Evolutionary conservation across 805 yeast genomes (phyloP).

Genomic region (Suhomyces kilbournensis): DNA sequence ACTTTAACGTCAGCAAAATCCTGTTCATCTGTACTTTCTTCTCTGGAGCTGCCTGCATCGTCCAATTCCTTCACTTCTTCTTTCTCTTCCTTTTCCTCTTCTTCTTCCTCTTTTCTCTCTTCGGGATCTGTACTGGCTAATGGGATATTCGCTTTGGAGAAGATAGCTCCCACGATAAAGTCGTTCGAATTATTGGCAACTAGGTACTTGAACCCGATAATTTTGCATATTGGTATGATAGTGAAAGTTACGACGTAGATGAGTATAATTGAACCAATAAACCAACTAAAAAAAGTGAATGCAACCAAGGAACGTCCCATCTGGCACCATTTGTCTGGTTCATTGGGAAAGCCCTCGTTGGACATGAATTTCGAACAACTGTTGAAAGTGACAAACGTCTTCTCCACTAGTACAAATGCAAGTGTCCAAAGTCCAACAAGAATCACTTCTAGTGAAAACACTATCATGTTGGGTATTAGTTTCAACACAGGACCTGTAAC

Average conservation of each 20-base stretch:
- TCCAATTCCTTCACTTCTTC: neutral
- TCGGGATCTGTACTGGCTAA: neutral
- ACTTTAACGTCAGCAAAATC: neutral
- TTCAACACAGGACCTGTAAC: conserved; percentile 3
- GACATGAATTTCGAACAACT: conserved; percentile 4
- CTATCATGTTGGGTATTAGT: conserved; percentile 3
- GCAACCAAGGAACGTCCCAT: conserved; percentile 9
- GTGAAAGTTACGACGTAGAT: neutral
- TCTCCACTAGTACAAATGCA: conserved; percentile 4
- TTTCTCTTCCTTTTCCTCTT: neutral
- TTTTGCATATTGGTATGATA: conserved; percentile 3
- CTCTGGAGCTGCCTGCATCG: neutral
- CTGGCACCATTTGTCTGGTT: conserved; percentile 4
- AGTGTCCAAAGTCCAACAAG: conserved; percentile 8
- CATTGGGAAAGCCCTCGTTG: neutral
- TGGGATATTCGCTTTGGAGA: neutral
- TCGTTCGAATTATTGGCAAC: neutral
- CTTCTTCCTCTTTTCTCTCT: neutral
- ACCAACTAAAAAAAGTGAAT: conserved; percentile 7
- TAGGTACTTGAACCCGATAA: neutral
- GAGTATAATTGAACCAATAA: conserved; percentile 3
- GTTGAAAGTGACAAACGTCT: conserved; percentile 3
- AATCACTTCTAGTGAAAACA: conserved; percentile 3
- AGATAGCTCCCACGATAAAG: conserved; percentile 1
- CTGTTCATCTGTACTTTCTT: neutral